Conservation (phyloP, 2,329 filamentous ascomycete genomes). For the Purpureocillium takamizusanense region DNA sequence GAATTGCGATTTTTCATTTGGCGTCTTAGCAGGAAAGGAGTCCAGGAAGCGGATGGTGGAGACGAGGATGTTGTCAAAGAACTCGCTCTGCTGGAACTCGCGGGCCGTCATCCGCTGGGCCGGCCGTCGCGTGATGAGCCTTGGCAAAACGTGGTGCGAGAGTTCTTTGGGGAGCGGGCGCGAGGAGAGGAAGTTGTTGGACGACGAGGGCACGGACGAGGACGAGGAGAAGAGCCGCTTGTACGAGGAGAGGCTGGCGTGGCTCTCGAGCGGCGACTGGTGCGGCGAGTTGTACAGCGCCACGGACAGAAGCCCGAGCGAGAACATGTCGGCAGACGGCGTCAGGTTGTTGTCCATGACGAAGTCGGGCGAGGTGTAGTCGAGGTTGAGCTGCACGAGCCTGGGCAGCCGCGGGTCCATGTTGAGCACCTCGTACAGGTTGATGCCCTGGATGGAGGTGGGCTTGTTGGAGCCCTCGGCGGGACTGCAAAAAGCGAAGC, state of each 20-base stretch:
- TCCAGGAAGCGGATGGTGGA: slow-evolving; percentile 95
- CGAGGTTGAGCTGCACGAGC: slow-evolving; percentile 79
- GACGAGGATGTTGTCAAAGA: slow-evolving; percentile 94
- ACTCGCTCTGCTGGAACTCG: slow-evolving; percentile 91
- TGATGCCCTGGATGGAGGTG: slow-evolving; percentile 70
- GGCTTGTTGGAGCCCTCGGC: slow-evolving; percentile 65
- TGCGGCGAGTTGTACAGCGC: slow-evolving; percentile 94
- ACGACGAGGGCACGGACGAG: slow-evolving; percentile 66
- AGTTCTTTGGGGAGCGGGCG: slow-evolving; percentile 74
- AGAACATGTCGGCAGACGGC: slow-evolving; percentile 83
- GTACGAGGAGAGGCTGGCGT: slow-evolving; percentile 74
- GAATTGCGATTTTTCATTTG: slow-evolving; percentile 84
- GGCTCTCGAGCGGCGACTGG: slow-evolving; percentile 72
- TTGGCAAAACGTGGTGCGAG: slow-evolving; percentile 64
- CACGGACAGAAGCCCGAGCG: slow-evolving; percentile 77
- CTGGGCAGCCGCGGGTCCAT: slow-evolving; percentile 75
- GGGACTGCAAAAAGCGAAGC: slow-evolving; percentile 81
- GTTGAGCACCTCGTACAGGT: slow-evolving; percentile 74
- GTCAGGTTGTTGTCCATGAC: slow-evolving; percentile 85
- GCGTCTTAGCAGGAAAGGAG: slow-evolving; percentile 80
- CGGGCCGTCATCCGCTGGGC: slow-evolving; percentile 79
- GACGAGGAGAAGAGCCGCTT: slow-evolving; percentile 75
- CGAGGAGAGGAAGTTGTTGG: slow-evolving; percentile 78
- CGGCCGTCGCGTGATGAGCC: slow-evolving; percentile 78
- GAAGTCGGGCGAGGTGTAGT: slow-evolving; percentile 93